Conservation (phyloP, 2,329 filamentous ascomycete species). For the Colletotrichum sojae region DNA sequence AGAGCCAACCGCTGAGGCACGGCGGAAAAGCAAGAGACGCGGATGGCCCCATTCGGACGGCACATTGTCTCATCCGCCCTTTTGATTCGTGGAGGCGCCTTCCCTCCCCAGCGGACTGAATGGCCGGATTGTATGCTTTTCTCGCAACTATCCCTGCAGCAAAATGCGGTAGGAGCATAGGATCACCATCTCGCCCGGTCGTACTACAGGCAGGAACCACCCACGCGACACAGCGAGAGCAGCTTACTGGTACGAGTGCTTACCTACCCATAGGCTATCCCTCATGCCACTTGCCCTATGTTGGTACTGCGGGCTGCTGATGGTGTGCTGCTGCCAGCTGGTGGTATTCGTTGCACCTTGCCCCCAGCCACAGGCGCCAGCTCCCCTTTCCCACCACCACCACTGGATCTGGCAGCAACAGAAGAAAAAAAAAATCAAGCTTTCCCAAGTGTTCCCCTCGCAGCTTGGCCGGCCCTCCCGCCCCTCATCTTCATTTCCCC, state of each 20-base stretch:
- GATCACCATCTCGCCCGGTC: no score
- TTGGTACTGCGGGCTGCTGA: no score
- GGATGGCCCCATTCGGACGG: conserved; percentile 22
- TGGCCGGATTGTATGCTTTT: background rate
- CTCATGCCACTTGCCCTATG: no score
- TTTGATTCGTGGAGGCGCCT: conserved; percentile 25
- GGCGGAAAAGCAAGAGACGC: conserved; percentile 6
- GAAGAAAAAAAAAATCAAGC: conserved; percentile 26
- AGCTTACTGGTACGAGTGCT: no score
- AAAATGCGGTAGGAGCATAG: no score
- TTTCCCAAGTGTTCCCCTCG: conserved; percentile 28
- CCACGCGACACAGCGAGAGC: no score
- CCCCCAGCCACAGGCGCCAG: no score
- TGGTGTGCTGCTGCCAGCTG: no score
- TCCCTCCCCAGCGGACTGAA: conserved; percentile 1
- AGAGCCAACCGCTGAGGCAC: no score
- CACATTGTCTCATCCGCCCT: conserved; percentile 22
- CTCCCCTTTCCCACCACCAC: conserved; percentile 26
- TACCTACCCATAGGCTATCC: no score
- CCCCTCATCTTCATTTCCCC: conserved; percentile 29
- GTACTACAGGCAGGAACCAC: no score
- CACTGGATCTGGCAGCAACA: background rate
- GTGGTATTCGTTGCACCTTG: no score
- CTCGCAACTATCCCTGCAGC: background rate
- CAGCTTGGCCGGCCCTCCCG: conserved; percentile 13